Conservation (phyloP, 2,329 filamentous ascomycete genomes). For the Clonostachys rhizophaga region DNA sequence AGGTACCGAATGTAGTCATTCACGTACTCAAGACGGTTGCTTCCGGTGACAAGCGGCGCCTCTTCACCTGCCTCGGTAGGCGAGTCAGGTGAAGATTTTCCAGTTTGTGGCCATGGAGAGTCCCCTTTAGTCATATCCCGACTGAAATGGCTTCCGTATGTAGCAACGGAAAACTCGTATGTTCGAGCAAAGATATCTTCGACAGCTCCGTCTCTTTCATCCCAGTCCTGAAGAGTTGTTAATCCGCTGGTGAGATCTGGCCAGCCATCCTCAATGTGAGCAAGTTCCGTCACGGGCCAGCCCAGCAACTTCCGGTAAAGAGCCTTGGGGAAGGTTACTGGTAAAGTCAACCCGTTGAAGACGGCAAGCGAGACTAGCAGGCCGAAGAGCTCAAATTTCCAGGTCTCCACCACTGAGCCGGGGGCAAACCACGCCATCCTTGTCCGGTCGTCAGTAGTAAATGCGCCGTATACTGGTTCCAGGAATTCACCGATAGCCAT, state of each 20-base stretch:
- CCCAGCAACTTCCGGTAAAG: constrained; percentile 79
- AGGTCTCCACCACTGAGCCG: constrained; percentile 73
- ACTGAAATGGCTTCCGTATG: constrained; percentile 52
- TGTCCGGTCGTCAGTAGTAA: constrained; percentile 71
- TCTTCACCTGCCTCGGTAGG: constrained; percentile 14
- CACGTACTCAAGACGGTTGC: constrained; percentile 74
- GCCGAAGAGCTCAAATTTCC: constrained; percentile 88
- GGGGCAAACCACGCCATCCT: constrained; percentile 87
- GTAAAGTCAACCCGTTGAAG: constrained; percentile 89
- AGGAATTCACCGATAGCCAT: constrained; percentile 77
- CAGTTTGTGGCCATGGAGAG: constrained; percentile 47
- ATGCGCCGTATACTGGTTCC: constrained; percentile 72
- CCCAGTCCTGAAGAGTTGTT: constrained; percentile 69
- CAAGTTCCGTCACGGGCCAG: constrained; percentile 62
- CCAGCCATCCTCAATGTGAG: constrained; percentile 85
- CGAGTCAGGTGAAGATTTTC: constrained; percentile 26
- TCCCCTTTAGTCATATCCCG: constrained; percentile 44
- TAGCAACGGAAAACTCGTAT: constrained; percentile 74
- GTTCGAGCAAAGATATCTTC: constrained; percentile 79
- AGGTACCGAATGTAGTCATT: constrained; percentile 82
- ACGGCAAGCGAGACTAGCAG: constrained; percentile 84
- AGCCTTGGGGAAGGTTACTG: constrained; percentile 80
- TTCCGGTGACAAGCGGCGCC: constrained; percentile 66
- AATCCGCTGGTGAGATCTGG: constrained; percentile 74
- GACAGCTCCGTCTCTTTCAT: constrained; percentile 68